Conservation (phyloP, 768 basidiomycete species). For the Amanita molliuscula region DNA sequence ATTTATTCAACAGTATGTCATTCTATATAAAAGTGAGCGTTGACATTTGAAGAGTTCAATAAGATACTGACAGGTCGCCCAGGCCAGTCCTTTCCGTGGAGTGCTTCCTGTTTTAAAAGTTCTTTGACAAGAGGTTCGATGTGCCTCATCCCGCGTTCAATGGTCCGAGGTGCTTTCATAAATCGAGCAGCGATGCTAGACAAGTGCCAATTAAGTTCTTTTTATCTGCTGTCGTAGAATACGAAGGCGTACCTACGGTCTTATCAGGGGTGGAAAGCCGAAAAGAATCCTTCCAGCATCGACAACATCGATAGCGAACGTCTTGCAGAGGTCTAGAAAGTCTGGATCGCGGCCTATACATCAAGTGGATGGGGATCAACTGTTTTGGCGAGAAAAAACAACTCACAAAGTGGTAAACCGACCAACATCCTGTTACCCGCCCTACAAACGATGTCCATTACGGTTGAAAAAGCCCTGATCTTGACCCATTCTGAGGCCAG, state of each 20-base stretch:
- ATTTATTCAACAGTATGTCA: too few species aligned
- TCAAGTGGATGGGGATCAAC: neutral
- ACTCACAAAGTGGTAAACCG: too few species aligned
- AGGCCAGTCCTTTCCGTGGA: slow-evolving; percentile 17
- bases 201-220: neutral
- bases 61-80: slow-evolving; percentile 17
- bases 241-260: slow-evolving; percentile 11
- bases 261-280: slow-evolving; percentile 15
- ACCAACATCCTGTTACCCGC: too few species aligned
- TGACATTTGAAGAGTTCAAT: neutral
- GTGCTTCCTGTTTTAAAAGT: too few species aligned
- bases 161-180: slow-evolving; percentile 4
- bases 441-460: too few species aligned
- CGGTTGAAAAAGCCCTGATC: too few species aligned
- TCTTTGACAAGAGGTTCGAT: slow-evolving; percentile 19
- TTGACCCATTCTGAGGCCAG: too few species aligned
- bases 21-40: slow-evolving; percentile 18
- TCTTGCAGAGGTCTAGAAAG: slow-evolving; percentile 10
- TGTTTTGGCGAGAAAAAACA: neutral
- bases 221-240: neutral
- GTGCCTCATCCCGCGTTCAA: slow-evolving; percentile 11
- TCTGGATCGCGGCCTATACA: slow-evolving; percentile 12
- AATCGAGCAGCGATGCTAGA: slow-evolving; percentile 11
- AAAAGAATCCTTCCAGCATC: slow-evolving; percentile 14
- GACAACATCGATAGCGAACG: slow-evolving; percentile 11